phyloP scores from a whole-genome alignment of 192 early-diverging fungal species.

The Kappamyces sp. region DNA sequence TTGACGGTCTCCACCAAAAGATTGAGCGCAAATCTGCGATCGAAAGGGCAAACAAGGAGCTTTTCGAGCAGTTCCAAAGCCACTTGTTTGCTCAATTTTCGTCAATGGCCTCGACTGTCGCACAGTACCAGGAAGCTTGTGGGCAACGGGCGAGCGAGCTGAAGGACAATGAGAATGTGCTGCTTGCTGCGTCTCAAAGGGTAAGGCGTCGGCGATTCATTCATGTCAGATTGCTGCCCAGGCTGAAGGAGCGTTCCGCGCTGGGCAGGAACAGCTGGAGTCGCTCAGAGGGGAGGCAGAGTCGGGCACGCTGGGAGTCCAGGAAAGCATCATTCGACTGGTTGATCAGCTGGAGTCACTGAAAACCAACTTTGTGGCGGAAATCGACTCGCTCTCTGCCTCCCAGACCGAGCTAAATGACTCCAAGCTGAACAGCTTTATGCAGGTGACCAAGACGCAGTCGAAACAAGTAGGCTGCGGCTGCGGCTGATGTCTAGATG shows the following conservation, averaged over 20 bases:
- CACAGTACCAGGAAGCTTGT: not conserved
- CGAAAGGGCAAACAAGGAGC: conserved; percentile 28
- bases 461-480: too few relatives aligned
- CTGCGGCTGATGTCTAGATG: too few relatives aligned
- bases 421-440: too few relatives aligned
- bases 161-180: not conserved
- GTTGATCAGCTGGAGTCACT: too few relatives aligned
- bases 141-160: not conserved
- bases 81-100: conserved; percentile 26
- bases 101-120: conserved; percentile 19
- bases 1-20: conserved; percentile 41
- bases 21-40: conserved; percentile 36
- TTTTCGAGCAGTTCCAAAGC: conserved; percentile 41
- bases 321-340: too few relatives aligned
- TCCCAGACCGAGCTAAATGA: too few relatives aligned
- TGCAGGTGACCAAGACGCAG: too few relatives aligned
- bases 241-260: not conserved
- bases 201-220: not conserved
- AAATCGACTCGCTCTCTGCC: too few relatives aligned
- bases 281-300: too few relatives aligned
- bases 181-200: not conserved
- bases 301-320: too few relatives aligned
- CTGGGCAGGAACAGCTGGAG: not conserved
- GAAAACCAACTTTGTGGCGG: too few relatives aligned
- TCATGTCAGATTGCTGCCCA: not conserved